phyloP scores from a whole-genome alignment of 2,329 filamentous ascomycete species.

The Tolypocladium nubicola region DNA sequence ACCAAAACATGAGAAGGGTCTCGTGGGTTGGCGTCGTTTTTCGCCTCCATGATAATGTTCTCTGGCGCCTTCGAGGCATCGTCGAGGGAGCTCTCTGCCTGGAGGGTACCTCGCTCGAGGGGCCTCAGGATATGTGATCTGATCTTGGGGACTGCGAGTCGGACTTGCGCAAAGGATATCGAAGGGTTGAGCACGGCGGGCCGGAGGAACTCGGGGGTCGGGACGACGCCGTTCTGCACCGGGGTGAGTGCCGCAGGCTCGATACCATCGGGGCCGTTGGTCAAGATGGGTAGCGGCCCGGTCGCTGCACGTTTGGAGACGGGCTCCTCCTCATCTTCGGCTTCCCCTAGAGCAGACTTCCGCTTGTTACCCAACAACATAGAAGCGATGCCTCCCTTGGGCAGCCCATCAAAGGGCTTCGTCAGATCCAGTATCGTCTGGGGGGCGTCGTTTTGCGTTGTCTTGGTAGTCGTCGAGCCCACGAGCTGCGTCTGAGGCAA shows the following conservation, averaged over 20 bases:
- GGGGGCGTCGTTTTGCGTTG: constrained; percentile 58
- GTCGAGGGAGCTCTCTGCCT: constrained; percentile 41
- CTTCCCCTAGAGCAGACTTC: constrained; percentile 63
- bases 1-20: constrained; percentile 81
- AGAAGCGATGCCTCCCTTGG: constrained; percentile 75
- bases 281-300: constrained; percentile 63
- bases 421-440: constrained; percentile 81
- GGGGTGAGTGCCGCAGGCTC: constrained; percentile 60
- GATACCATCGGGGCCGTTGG: constrained; percentile 67
- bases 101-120: constrained; percentile 55
- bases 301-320: constrained; percentile 42
- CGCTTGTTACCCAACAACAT: constrained; percentile 90
- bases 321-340: constrained; percentile 61
- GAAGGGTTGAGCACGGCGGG: constrained; percentile 79
- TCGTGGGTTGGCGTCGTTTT: constrained; percentile 65
- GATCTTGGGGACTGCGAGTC: constrained; percentile 80
- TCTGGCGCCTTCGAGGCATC: constrained; percentile 54
- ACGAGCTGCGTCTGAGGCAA: constrained; percentile 82
- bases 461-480: constrained; percentile 57
- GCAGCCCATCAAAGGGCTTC: constrained; percentile 87
- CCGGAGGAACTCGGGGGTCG: constrained; percentile 73
- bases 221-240: constrained; percentile 48
- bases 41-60: constrained; percentile 76
- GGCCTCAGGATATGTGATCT: constrained; percentile 74
- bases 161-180: constrained; percentile 70